Evolutionary conservation across 768 basidiomycete species (phyloP).

Genomic region (Clavaria fumosa): DNA sequence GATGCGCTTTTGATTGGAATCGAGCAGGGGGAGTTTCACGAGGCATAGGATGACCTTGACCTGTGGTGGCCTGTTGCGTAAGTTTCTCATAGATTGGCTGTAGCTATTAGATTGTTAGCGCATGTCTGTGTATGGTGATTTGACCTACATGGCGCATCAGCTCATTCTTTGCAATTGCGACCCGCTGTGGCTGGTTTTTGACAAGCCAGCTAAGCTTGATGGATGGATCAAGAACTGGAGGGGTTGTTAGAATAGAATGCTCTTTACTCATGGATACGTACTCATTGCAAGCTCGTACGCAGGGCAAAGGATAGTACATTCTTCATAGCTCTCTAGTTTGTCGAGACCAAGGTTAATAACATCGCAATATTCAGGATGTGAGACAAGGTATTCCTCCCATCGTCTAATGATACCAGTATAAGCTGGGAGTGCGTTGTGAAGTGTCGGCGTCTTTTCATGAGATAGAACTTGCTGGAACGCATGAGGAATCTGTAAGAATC

Average conservation of each 20-base stretch:
- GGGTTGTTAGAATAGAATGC: neutral
- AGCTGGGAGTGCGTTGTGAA: constrained; percentile 15
- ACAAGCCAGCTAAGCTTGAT: no score
- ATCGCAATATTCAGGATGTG: constrained; percentile 5
- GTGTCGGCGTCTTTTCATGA: constrained; percentile 17
- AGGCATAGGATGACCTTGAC: neutral
- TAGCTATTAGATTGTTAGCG: neutral
- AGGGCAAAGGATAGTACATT: constrained; percentile 9
- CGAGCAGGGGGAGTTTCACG: neutral
- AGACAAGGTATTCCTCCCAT: constrained; percentile 12
- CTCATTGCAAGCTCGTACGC: constrained; percentile 16
- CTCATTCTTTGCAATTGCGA: neutral
- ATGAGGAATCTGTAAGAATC: constrained; percentile 17
- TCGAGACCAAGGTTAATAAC: constrained; percentile 16
- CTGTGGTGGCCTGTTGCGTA: neutral
- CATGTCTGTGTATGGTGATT: neutral
- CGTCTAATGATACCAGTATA: constrained; percentile 14
- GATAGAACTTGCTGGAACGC: constrained; percentile 20
- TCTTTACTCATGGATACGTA: constrained; percentile 4
- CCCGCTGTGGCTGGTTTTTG: no score
- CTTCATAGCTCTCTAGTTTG: constrained; percentile 16
- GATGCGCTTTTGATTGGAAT: constrained; percentile 8
- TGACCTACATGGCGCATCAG: neutral
- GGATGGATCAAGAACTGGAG: constrained; percentile 5
- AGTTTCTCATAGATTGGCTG: neutral